phyloP scores from a whole-genome alignment of 2,329 filamentous ascomycete genomes.

The Conoideocrella luteorostrata region DNA sequence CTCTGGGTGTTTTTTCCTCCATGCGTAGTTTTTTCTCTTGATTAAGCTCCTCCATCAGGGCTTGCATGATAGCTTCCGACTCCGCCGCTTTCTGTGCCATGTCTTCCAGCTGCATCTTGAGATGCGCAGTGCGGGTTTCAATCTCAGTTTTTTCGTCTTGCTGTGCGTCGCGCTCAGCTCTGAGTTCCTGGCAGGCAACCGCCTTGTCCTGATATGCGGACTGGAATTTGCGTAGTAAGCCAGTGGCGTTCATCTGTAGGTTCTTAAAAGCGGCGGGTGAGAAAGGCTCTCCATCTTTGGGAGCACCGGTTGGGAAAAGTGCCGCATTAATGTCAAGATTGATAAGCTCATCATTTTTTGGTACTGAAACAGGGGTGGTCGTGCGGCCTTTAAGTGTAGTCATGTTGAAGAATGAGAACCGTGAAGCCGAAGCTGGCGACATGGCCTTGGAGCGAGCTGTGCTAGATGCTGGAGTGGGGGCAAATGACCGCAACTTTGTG shows the following conservation, averaged over 20 bases:
- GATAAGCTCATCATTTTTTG: conserved; percentile 46
- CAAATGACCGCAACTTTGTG: conserved; percentile 3
- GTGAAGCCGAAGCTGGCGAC: conserved; percentile 19
- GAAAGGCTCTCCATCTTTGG: conserved; percentile 42
- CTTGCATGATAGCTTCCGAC: conserved; percentile 45
- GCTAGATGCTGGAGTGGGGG: not conserved
- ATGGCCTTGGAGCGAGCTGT: conserved; percentile 6
- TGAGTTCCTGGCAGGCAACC: conserved; percentile 41
- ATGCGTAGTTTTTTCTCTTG: conserved; percentile 42
- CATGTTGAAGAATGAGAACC: conserved; percentile 40
- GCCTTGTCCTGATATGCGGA: conserved; percentile 50
- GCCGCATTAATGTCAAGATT: conserved; percentile 48
- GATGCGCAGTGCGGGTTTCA: conserved; percentile 43
- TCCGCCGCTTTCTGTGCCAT: conserved; percentile 49
- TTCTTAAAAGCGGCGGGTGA: conserved; percentile 56
- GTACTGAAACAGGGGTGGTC: conserved; percentile 17
- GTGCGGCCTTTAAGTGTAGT: conserved; percentile 30
- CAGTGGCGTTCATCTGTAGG: conserved; percentile 50
- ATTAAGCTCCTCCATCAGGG: conserved; percentile 43
- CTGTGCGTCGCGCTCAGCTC: conserved; percentile 46
- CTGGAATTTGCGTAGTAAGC: conserved; percentile 51
- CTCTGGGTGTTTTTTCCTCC: conserved; percentile 29
- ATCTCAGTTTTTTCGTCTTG: conserved; percentile 51
- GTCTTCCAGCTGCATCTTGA: conserved; percentile 54
- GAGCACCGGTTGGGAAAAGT: conserved; percentile 41